These are phyloP conservation scores for Suhomyces coccinellae DNA, from an alignment of 1,139 yeast species.

Conservation along the genomic window DNA sequence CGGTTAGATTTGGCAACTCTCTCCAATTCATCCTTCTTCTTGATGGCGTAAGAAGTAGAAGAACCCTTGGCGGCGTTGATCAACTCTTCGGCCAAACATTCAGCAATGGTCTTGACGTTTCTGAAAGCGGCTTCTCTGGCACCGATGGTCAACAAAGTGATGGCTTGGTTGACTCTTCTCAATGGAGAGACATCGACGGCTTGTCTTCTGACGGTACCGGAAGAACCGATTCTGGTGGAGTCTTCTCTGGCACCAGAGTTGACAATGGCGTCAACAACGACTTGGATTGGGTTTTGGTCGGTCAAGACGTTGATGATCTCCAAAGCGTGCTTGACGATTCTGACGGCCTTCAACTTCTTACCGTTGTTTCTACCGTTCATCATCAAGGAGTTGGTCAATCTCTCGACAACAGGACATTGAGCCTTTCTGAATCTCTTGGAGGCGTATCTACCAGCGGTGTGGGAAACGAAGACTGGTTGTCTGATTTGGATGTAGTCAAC, in stretches of 20 bases:
- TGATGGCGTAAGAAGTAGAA: slow-evolving; percentile 99
- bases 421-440: slow-evolving; percentile 99
- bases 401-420: slow-evolving; percentile 98
- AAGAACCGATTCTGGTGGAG: slow-evolving; percentile 99
- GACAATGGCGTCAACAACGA: slow-evolving; percentile 97
- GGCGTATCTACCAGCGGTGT: slow-evolving; percentile 99
- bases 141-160: slow-evolving; percentile 97
- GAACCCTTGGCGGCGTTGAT: slow-evolving; percentile 99
- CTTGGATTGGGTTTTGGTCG: slow-evolving; percentile 99
- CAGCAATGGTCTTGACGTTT: slow-evolving; percentile 99
- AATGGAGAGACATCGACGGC: slow-evolving; percentile 99
- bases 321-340: slow-evolving; percentile 98
- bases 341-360: slow-evolving; percentile 99
- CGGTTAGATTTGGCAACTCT: slow-evolving; percentile 99
- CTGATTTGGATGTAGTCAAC: slow-evolving; percentile 98
- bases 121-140: slow-evolving; percentile 99
- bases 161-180: slow-evolving; percentile 99
- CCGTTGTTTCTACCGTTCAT: slow-evolving; percentile 99
- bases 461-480: slow-evolving; percentile 96
- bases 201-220: slow-evolving; percentile 99
- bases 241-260: slow-evolving; percentile 99
- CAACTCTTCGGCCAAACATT: slow-evolving; percentile 99
- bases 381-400: slow-evolving; percentile 99
- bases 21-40: slow-evolving; percentile 99
- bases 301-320: slow-evolving; percentile 97